Evolutionary conservation across 108 stramenopile genomes (phyloP), one percentile per base, ranked within the genome.

Genomic region (Thalassiosira profunda): DNA sequence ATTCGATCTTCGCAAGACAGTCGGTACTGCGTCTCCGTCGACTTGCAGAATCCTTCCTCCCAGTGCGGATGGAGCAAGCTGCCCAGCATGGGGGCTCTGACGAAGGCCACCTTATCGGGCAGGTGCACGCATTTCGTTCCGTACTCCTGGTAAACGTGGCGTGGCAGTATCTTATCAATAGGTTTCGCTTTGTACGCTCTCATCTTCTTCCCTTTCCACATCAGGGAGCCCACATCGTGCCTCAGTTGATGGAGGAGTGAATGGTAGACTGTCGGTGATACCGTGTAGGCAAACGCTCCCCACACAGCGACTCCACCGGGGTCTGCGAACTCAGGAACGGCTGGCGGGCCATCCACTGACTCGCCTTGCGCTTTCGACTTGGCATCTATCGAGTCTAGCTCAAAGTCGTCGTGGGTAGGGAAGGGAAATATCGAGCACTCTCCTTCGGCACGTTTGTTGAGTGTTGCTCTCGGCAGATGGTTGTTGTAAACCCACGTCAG

Each of bases 191-290:
- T 40, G 61, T 91, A 93, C 2, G 78, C 70, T 58, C 88, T 76
- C 76, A 82, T 85, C 35, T 87, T 76, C 57, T 93, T 96, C 4
- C 92, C 89, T 61, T 88, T 88, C 91, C 90, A 96, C 64, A 96
- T 58, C 37, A 93, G 61, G 9, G 90, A 74, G 1, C 92, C 91
- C 15, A 96, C 88, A 70, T 96, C 94, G 11, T 79, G 81, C 57
- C 79, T 85, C 14, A 96, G 69, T 8, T 57, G 67, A 0, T 65
- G 25, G 30, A 96, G 36, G 9, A 96, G 57, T 33, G 75, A 58
- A 36, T 74, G 69, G 47, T 85, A 90, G 2, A 84, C 91, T 35
- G 63, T 24, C 26, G 72, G 40, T 12, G 92, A 90, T 23, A 93
- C 76, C 82, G 87, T 84, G 59, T 96, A 96, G 20, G 86, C 85